phyloP scores from a whole-genome alignment of 331 rosid species.

The Telfairia occidentalis region DNA sequence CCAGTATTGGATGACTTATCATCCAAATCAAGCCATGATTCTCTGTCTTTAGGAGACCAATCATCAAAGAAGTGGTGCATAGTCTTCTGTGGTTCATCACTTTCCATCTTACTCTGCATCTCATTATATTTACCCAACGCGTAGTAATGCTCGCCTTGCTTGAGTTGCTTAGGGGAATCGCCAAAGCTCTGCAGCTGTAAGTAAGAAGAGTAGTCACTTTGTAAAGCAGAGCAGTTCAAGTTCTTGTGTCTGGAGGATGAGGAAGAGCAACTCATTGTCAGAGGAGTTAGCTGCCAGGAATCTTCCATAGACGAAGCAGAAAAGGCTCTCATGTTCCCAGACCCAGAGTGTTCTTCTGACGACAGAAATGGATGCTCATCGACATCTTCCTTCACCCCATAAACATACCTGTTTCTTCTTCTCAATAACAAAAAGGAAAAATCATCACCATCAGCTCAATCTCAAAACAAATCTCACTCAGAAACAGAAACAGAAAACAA shows the following conservation, averaged over 20 bases:
- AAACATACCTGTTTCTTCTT: constrained; percentile 52
- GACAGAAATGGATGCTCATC: constrained; percentile 78
- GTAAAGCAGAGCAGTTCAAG: constrained; percentile 44
- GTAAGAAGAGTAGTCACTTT: constrained; percentile 43
- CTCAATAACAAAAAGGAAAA: neutral
- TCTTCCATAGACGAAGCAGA: constrained; percentile 71
- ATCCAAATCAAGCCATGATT: constrained; percentile 14
- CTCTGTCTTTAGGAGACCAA: constrained; percentile 41
- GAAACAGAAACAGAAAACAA: too few relatives aligned
- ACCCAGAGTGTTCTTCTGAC: constrained; percentile 60
- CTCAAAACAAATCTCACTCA: neutral
- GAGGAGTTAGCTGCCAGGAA: constrained; percentile 74
- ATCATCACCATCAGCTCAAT: neutral
- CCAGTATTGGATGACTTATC: constrained; percentile 11
- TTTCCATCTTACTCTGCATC: constrained; percentile 25
- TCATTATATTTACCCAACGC: constrained; percentile 16
- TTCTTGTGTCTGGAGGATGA: constrained; percentile 61
- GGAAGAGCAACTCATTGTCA: constrained; percentile 61
- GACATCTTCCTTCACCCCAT: constrained; percentile 68
- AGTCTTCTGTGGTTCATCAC: constrained; percentile 58
- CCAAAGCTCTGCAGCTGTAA: constrained; percentile 55
- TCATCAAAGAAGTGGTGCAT: constrained; percentile 90
- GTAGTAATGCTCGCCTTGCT: constrained; percentile 32
- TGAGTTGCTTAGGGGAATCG: constrained; percentile 23
- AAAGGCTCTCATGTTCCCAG: constrained; percentile 61